These are phyloP conservation scores for Leccinum boreale DNA, from an alignment of 768 basidiomycete species.

Conservation along the genomic window DNA sequence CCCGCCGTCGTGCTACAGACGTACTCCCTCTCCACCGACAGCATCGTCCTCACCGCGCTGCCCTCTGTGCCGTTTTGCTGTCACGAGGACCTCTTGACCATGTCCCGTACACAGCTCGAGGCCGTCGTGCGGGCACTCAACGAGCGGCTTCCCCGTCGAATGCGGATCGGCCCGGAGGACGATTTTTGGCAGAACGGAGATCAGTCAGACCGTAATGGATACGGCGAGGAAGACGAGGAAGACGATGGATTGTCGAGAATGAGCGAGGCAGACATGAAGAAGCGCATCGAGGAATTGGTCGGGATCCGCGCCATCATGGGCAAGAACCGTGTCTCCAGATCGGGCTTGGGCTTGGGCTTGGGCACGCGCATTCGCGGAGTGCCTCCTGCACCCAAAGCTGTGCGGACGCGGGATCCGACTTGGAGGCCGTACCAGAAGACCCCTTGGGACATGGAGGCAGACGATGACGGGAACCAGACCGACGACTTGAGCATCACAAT, in stretches of 20 bases:
- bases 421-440: constrained; percentile 19
- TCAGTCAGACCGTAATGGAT: neutral
- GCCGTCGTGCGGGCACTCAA: constrained; percentile 55
- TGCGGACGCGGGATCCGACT: constrained; percentile 20
- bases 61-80: constrained; percentile 63
- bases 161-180: constrained; percentile 45
- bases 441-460: constrained; percentile 27
- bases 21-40: constrained; percentile 46
- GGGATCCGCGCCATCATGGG: constrained; percentile 42
- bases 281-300: constrained; percentile 57
- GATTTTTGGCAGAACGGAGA: constrained; percentile 19
- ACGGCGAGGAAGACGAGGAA: constrained; percentile 1
- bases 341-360: constrained; percentile 24
- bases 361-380: constrained; percentile 15
- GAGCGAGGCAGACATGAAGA: constrained; percentile 45
- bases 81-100: constrained; percentile 67
- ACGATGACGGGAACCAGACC: constrained; percentile 5
- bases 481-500: constrained; percentile 4
- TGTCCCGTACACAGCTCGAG: constrained; percentile 54
- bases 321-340: constrained; percentile 26
- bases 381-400: constrained; percentile 30
- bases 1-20: constrained; percentile 58
- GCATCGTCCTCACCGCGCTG: constrained; percentile 62
- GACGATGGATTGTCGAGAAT: constrained; percentile 23
- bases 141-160: constrained; percentile 46